Base-by-base conservation (phyloP, 148 eudicot species). In the Salicornia ramosissima region DNA sequence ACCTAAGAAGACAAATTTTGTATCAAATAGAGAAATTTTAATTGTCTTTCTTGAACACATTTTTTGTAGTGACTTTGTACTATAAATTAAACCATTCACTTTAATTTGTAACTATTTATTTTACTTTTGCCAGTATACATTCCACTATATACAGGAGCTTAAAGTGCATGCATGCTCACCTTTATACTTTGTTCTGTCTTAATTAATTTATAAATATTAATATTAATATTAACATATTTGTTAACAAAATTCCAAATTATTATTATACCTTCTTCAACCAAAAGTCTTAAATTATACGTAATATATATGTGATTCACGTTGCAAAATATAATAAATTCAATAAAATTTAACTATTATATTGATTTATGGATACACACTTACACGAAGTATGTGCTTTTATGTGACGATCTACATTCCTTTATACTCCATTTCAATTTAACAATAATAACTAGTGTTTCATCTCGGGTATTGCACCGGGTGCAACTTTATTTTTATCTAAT, bases 291-390 rank as follows among this genome's bases (percentile, higher is more conserved):
- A 36, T 36, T 3, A 36, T 36, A 36, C 40, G 40, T 36, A n/a
- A 25, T 65, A 14, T 46, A 46, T 39, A 30, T 33, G 69, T 65
- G 69, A 65, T 46, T 25, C 69, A 65, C 69, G 55, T 50, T 66
- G 10, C n/a, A n/a, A n/a, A n/a, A n/a, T n/a, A n/a, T n/a, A n/a
- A n/a, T 16, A 50, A 8, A 49, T 66, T 66, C 30, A 24, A n/a
- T 10, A 22, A 9, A 24, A 54, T 5, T 52, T 52, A n/a, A 11
- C 2, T 52, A 18, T 47, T 52, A 24, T 19, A 10, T 10, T 26
- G 40, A 36, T 54, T 10, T 36, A 8, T 46, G 50, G 50, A 46
- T 46, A 11, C 11, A 14, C n/a, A n/a, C n/a, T n/a, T n/a, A n/a
- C n/a, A n/a, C 40, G 40, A 8, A 36, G 40, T 36, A 36, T 36